Evolutionary conservation across 805 yeast species (phyloP), one percentile per base, ranked within the genome.

Genomic region (Schizosaccharomyces osmophilus): DNA sequence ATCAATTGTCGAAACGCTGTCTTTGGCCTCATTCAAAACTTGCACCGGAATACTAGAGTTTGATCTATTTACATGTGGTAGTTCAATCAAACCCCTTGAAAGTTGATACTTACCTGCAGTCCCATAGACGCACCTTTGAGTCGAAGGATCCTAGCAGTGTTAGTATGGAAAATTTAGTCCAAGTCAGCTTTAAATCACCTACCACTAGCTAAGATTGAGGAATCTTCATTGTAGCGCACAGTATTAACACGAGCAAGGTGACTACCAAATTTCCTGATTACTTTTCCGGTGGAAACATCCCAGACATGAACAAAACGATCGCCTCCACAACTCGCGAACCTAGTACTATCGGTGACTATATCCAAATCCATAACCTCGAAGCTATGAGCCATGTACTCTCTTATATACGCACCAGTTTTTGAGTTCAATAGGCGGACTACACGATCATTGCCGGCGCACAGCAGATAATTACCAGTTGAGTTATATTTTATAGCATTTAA

Each of bases 91-190:
- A 36, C 13, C 8, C 13, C 41, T 36, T 8, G n/a, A 24, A 17
- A 1, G 15, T 24, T 9, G 26, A 6, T 4, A 22, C 57, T 19
- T 24, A 51, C 45, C 70, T 62, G 32, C 63, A 51, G 63, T 71
- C 74, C 74, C 74, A 71, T 5, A 70, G 59, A 29, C 69, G 65
- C 19, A 69, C 73, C 1, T 67, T 65, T 6, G 69, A 65, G 59
- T 71, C 74, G 55, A 64, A 68, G 11, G 72, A 66, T 3, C 66
- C 73, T 13, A 43, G 17, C n/a, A 19, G 13, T 29, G 3, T 29
- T 22, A 32, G 22, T 31, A 19, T 4, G 51, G 24, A 45, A 4
- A 19, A 45, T 4, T 15, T 22, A 19, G 19, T 19, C 5, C 51
- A 45, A 45, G n/a, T n/a, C n/a, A n/a, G 17, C 19, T 36, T 36